A percentile compares a stretch with the other conserved stretches of the same genome.
Evolutionary conservation across 108 stramenopile species (phyloP).

Genomic region (Cyclotella kingstonii): DNA sequence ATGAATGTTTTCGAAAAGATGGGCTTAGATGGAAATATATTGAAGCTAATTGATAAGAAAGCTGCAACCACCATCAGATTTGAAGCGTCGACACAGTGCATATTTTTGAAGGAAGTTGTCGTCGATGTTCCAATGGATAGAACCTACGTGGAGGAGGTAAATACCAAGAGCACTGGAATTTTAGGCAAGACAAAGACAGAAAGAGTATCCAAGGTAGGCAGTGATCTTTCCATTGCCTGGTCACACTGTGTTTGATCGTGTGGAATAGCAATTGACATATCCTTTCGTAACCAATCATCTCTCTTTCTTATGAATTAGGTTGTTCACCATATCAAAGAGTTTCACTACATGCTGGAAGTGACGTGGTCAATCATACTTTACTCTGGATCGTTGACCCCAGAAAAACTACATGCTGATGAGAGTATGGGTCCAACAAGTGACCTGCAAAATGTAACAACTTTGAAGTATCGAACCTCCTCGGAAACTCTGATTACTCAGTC

Average conservation of each 20-base stretch:
- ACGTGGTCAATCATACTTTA: constrained; percentile 39
- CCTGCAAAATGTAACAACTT: constrained; percentile 39
- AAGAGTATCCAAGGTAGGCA: constrained; percentile 24
- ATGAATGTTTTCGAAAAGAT: constrained; percentile 59
- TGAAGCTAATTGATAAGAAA: constrained; percentile 36
- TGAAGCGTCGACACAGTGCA: constrained; percentile 30
- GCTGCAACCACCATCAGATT: constrained; percentile 57
- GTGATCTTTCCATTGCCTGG: too few relatives aligned
- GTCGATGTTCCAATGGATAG: constrained; percentile 40
- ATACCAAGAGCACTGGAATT: constrained; percentile 19
- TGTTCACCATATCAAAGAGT: constrained; percentile 48
- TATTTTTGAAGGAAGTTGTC: constrained; percentile 49
- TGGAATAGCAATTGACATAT: too few relatives aligned
- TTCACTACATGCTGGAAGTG: constrained; percentile 53
- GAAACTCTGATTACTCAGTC: constrained; percentile 45
- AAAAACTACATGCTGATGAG: too few relatives aligned
- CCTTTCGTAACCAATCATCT: neutral
- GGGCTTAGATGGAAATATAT: constrained; percentile 50
- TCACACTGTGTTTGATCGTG: too few relatives aligned
- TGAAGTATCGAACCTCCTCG: constrained; percentile 40
- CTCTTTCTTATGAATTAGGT: constrained; percentile 8
- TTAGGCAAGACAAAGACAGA: constrained; percentile 19
- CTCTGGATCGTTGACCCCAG: too few relatives aligned
- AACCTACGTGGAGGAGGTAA: constrained; percentile 14
- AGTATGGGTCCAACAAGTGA: too few relatives aligned